phyloP scores from a whole-genome alignment of 805 yeast species.

The Ogataea chonburiensis region DNA sequence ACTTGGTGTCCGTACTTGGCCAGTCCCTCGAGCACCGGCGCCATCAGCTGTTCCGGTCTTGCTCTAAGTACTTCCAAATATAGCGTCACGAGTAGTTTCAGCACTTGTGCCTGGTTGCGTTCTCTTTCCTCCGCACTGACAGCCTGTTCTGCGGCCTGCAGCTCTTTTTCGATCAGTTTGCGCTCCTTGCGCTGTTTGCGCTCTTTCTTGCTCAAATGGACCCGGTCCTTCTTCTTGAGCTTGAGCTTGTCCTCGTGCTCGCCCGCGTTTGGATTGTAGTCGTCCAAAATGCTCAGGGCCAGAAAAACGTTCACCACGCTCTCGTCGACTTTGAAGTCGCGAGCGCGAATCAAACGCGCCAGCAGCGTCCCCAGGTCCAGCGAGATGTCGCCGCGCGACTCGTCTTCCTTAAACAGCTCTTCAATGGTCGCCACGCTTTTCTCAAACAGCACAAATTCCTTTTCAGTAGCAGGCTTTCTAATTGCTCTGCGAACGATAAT shows the following conservation, averaged over 20 bases:
- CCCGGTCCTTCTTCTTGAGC: slow-evolving; percentile 80
- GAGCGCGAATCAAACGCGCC: slow-evolving; percentile 66
- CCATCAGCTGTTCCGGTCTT: slow-evolving; percentile 65
- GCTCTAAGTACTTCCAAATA: slow-evolving; percentile 76
- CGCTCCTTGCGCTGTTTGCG: slow-evolving; percentile 84
- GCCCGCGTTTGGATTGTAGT: slow-evolving; percentile 66
- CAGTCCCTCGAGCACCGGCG: slow-evolving; percentile 86
- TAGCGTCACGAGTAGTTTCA: slow-evolving; percentile 66
- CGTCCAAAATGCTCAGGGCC: slow-evolving; percentile 62
- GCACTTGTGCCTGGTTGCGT: slow-evolving; percentile 76
- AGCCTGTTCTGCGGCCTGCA: slow-evolving; percentile 82
- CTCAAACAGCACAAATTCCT: slow-evolving; percentile 49
- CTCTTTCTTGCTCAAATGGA: slow-evolving; percentile 87
- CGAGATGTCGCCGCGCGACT: slow-evolving; percentile 75
- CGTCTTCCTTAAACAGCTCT: slow-evolving; percentile 70
- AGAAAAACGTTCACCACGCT: slow-evolving; percentile 71
- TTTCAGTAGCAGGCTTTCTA: slow-evolving; percentile 51
- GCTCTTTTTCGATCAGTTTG: slow-evolving; percentile 84
- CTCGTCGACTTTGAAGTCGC: slow-evolving; percentile 81
- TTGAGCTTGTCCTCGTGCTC: slow-evolving; percentile 48
- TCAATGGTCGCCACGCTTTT: slow-evolving; percentile 66
- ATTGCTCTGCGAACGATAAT: slow-evolving; percentile 66
- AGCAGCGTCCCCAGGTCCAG: slow-evolving; percentile 68
- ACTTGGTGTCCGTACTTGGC: slow-evolving; percentile 90
- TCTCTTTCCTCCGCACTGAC: slow-evolving; percentile 88